These are phyloP conservation scores for Ailanthus altissimus DNA, from an alignment of 345 rosid species.

Conservation along the genomic window DNA sequence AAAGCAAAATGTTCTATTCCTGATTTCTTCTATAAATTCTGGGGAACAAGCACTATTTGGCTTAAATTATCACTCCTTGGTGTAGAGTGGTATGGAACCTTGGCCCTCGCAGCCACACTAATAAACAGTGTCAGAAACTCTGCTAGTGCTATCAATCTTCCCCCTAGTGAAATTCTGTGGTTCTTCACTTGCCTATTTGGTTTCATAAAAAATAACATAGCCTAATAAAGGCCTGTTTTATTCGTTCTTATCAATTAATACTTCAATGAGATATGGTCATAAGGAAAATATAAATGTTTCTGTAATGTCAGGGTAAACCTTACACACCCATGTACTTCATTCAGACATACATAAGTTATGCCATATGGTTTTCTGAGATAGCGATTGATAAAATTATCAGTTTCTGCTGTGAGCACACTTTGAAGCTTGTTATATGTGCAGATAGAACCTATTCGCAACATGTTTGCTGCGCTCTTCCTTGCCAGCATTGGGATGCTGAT, in stretches of 20 bases:
- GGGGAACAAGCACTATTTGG: background rate
- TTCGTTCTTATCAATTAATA: background rate
- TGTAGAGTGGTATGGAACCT: background rate
- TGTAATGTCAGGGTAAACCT: background rate
- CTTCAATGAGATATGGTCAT: background rate
- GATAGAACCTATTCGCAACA: conserved; percentile 86
- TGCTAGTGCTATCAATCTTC: background rate
- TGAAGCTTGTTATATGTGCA: conserved; percentile 21
- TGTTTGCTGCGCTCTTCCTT: conserved; percentile 88
- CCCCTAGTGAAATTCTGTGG: background rate
- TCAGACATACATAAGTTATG: background rate
- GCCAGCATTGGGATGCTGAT: conserved; percentile 93
- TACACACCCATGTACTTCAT: background rate
- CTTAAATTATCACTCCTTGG: background rate
- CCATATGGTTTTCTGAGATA: background rate
- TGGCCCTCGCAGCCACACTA: no score
- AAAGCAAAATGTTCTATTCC: background rate
- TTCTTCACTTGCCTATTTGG: conserved; percentile 1
- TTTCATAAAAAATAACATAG: background rate
- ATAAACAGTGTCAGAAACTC: background rate
- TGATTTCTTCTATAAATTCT: background rate
- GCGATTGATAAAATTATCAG: background rate
- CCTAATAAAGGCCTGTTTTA: background rate
- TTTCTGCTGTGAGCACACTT: background rate
- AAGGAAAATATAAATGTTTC: background rate